Evolutionary conservation across 345 rosid genomes (phyloP), one percentile per base, ranked within the genome.

Genomic region (Hypericum androsaemum): DNA sequence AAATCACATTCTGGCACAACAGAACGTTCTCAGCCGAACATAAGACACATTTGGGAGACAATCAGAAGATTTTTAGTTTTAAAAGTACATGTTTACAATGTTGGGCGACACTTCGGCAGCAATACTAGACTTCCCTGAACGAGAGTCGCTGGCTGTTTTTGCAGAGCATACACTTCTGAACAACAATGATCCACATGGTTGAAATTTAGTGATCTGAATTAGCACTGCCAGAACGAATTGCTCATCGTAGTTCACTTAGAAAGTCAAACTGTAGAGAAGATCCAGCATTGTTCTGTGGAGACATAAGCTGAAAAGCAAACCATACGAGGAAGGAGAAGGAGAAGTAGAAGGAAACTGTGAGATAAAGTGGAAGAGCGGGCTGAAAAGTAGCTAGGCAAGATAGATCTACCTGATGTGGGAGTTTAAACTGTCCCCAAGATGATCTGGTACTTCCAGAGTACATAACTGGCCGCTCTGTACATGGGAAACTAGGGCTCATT

Each of bases 331-430:
- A 37, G 57, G 8, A 44, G 56, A 49, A 41, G 7, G 47, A 10
- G 56, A 28, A 16, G 17, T 55, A 50, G 40, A 38, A 35, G 0
- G n/a, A 12, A 16, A 6, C 17, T 7, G 35, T 5, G 17, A 32
- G 16, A 36, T 3, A 47, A 44, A 15, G 47, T 28, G 41, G 6
- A 9, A 13, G 37, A 15, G 22, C 4, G 16, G 11, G 28, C 9
- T 13, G 7, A 17, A 32, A 8, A 14, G 46, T 8, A 39, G 50
- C 39, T 42, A 11, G 49, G n/a, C 10, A 38, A 28, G 37, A 10
- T 35, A 11, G 14, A 10, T 51, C 65, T 5, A 80, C 90, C 90
- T 83, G 82, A 72, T 83, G 84, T 42, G 86, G 86, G 67, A 74
- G 82, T 44, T 60, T 78, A 44, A 72, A 9, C 14, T 66, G 71